phyloP scores from a whole-genome alignment of 257 asterid species.

The Solanum bulbocastanum region DNA sequence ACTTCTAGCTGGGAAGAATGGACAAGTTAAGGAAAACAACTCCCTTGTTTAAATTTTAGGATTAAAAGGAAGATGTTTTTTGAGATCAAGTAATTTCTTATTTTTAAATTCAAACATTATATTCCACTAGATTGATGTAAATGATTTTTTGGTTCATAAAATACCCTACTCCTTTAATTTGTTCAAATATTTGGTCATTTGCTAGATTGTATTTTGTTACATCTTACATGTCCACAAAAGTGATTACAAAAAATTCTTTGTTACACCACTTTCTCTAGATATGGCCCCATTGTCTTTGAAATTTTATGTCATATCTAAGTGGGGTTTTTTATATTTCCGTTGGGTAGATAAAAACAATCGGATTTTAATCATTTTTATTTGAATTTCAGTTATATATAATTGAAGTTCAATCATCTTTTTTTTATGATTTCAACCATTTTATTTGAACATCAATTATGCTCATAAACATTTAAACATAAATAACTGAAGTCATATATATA shows the following conservation, averaged over 20 bases:
- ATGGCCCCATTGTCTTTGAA: neutral
- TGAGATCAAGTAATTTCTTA: neutral
- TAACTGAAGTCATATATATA: neutral
- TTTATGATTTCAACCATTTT: too few species aligned
- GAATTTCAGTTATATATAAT: neutral
- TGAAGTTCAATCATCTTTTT: neutral
- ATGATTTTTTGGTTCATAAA: neutral
- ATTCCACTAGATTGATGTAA: neutral
- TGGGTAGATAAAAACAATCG: too few species aligned
- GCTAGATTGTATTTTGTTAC: neutral
- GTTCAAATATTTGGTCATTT: neutral
- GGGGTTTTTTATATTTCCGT: too few species aligned
- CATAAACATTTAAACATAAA: neutral
- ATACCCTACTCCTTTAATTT: neutral
- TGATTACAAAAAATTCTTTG: neutral
- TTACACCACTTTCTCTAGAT: neutral
- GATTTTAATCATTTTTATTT: too few species aligned
- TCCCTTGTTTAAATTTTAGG: constrained; percentile 23
- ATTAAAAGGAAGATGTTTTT: neutral
- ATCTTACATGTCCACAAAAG: neutral
- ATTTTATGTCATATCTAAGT: neutral
- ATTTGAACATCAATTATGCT: neutral
- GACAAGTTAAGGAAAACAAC: constrained; percentile 45
- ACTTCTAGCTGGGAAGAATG: constrained; percentile 26
- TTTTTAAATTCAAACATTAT: neutral